A percentile compares a stretch with the other conserved stretches of the same genome.
Evolutionary conservation across 2,329 filamentous ascomycete species (phyloP).

Genomic region (Calonectria pseudoreteaudii): DNA sequence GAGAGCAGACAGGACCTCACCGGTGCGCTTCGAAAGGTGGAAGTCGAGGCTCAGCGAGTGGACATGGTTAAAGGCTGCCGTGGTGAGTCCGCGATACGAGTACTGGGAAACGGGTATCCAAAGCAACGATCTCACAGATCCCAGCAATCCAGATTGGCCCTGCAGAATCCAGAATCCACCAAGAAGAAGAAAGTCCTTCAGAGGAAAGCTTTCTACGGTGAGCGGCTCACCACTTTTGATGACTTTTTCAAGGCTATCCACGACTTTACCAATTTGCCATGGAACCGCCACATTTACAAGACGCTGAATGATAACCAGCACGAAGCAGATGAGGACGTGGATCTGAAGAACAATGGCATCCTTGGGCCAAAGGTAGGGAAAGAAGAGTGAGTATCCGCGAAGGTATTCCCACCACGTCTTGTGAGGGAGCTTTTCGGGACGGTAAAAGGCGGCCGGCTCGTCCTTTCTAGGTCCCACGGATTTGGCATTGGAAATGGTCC

Average conservation of each 20-base stretch:
- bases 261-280: constrained; percentile 82
- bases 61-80: constrained; percentile 96
- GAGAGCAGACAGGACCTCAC: constrained; percentile 93
- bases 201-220: constrained; percentile 49
- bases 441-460: constrained; percentile 84
- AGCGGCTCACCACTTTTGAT: constrained; percentile 55
- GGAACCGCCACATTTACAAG: constrained; percentile 90
- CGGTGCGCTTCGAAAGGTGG: constrained; percentile 95
- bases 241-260: constrained; percentile 72
- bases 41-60: constrained; percentile 96
- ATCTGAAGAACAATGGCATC: constrained; percentile 80
- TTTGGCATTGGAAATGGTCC: constrained; percentile 54
- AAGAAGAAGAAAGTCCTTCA: constrained; percentile 50
- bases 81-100: constrained; percentile 93
- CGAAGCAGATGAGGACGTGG: constrained; percentile 84
- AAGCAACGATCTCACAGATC: constrained; percentile 82
- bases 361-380: constrained; percentile 96
- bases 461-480: constrained; percentile 58
- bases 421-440: constrained; percentile 85
- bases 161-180: constrained; percentile 86
- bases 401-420: constrained; percentile 98
- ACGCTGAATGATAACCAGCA: constrained; percentile 83
- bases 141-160: constrained; percentile 87
- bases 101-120: constrained; percentile 99
- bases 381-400: constrained; percentile 91